These are phyloP conservation scores for Dendrocalamus latiflorus DNA, from an alignment of 202 grass and related monocot species.

Conservation along the genomic window DNA sequence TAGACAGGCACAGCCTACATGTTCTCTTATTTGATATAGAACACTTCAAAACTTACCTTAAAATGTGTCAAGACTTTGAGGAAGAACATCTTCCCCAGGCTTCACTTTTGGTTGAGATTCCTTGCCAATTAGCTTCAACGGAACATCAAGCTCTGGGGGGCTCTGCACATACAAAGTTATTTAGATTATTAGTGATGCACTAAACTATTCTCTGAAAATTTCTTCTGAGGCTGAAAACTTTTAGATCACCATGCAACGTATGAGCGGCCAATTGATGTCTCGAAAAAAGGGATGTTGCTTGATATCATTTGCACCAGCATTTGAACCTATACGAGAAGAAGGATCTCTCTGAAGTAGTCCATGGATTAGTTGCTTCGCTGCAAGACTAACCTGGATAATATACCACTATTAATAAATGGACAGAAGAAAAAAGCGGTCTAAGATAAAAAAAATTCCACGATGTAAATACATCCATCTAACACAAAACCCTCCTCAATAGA, in stretches of 20 bases:
- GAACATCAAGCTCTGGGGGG: conserved; percentile 72
- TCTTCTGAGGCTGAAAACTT: conserved; percentile 11
- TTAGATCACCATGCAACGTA: conserved; percentile 91
- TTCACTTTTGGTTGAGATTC: conserved; percentile 52
- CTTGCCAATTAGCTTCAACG: conserved; percentile 55
- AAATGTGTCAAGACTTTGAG: conserved; percentile 35
- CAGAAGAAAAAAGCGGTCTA: background rate
- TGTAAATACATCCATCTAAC: background rate
- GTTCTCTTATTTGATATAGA: background rate
- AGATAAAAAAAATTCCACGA: too few relatives aligned
- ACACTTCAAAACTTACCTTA: conserved; percentile 44
- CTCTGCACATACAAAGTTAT: conserved; percentile 49
- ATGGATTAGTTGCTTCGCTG: conserved; percentile 77
- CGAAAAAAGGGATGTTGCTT: conserved; percentile 85
- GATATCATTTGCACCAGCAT: conserved; percentile 85
- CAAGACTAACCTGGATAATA: conserved; percentile 66
- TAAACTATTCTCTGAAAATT: background rate
- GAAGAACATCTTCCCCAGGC: conserved; percentile 37
- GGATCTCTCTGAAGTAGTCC: conserved; percentile 85
- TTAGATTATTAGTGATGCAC: conserved; percentile 17
- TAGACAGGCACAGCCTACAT: background rate
- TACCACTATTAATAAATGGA: conserved; percentile 5
- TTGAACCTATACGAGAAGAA: conserved; percentile 66
- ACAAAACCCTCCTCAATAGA: background rate
- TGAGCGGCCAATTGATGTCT: conserved; percentile 83